Conservation (phyloP, 306 rosid genomes). For the Delonix regia region DNA sequence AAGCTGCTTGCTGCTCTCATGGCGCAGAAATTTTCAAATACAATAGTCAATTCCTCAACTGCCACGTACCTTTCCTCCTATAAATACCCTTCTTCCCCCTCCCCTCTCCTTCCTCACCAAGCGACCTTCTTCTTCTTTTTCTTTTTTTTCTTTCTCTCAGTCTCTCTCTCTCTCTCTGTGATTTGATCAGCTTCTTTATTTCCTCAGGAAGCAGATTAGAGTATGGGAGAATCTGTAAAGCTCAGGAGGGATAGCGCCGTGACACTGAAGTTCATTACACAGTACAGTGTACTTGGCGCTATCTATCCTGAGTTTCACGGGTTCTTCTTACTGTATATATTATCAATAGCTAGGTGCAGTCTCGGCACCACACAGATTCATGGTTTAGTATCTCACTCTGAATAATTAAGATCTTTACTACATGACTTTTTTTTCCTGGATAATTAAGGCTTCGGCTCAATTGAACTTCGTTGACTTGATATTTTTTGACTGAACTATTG, state of each 20-base stretch:
- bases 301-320: conserved; percentile 85
- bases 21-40: conserved; percentile 27
- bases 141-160: neutral
- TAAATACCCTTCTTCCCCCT: conserved; percentile 47
- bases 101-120: conserved; percentile 36
- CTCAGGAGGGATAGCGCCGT: conserved; percentile 99
- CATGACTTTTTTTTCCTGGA: neutral
- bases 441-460: neutral
- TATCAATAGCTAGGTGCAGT: neutral
- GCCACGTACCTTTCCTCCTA: conserved; percentile 44
- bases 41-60: conserved; percentile 7
- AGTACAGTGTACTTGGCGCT: conserved; percentile 53
- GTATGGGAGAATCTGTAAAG: conserved; percentile 68
- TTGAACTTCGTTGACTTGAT: neutral
- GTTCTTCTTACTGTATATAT: conserved; percentile 50
- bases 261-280: neutral
- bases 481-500: neutral
- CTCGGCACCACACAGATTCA: neutral
- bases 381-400: neutral
- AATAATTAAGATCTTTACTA: neutral
- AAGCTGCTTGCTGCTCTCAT: conserved; percentile 39
- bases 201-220: conserved; percentile 13
- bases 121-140: neutral
- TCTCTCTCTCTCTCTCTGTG: neutral
- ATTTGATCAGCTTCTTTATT: neutral